These are phyloP conservation scores for Simmondsia chinensis DNA, from an alignment of 148 eudicot species.

Conservation along the genomic window DNA sequence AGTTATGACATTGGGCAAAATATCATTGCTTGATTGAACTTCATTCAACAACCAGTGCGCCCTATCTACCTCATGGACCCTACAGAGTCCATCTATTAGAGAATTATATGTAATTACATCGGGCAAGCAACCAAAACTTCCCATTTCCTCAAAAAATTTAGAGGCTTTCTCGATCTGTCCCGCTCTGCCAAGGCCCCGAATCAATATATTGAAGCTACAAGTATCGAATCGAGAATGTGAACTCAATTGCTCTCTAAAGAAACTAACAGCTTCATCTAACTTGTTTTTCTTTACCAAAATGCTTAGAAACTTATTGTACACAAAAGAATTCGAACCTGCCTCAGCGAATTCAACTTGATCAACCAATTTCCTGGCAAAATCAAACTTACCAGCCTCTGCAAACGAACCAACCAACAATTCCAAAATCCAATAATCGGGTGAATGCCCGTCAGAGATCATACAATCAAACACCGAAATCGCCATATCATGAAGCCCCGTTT, in stretches of 20 bases:
- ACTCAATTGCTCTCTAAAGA: conserved; percentile 42
- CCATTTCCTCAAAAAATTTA: conserved; percentile 41
- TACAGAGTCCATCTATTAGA: conserved; percentile 59
- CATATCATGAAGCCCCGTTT: conserved; percentile 39
- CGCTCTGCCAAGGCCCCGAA: conserved; percentile 59
- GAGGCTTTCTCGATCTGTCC: conserved; percentile 47
- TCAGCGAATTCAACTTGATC: conserved; percentile 19
- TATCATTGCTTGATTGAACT: conserved; percentile 24
- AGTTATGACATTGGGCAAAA: conserved; percentile 60
- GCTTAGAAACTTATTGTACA: conserved; percentile 54
- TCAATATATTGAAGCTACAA: conserved; percentile 60
- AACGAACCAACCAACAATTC: conserved; percentile 38
- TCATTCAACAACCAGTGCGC: conserved; percentile 43
- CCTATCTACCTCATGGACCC: conserved; percentile 37
- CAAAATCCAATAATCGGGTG: conserved; percentile 23
- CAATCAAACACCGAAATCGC: conserved; percentile 48
- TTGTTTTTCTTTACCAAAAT: conserved; percentile 35
- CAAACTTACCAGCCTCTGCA: conserved; percentile 38
- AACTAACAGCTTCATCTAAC: conserved; percentile 57
- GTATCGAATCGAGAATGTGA: conserved; percentile 34
- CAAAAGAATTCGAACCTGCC: conserved; percentile 26
- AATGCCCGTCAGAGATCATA: conserved; percentile 57
- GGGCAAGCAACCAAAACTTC: conserved; percentile 43
- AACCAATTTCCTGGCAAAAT: conserved; percentile 39
- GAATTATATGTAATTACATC: conserved; percentile 60